phyloP scores from a whole-genome alignment of 805 yeast genomes.

The Starmera quercuum region DNA sequence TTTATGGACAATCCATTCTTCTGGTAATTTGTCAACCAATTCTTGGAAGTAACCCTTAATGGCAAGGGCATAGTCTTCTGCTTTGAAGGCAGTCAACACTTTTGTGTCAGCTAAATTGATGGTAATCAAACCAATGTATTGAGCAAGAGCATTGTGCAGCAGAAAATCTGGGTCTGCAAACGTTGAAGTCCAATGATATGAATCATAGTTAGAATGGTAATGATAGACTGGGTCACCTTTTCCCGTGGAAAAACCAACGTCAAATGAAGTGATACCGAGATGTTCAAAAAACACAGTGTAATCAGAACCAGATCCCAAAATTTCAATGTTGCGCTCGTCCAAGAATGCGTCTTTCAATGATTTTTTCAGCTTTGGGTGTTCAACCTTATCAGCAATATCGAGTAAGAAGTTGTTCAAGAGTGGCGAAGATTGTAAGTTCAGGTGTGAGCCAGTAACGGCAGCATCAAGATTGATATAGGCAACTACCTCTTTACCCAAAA shows the following conservation, averaged over 20 bases:
- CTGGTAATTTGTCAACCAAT: constrained; percentile 28
- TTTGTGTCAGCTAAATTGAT: constrained; percentile 42
- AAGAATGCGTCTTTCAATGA: constrained; percentile 21
- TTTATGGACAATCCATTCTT: constrained; percentile 25
- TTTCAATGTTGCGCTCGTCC: constrained; percentile 26
- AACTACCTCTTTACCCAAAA: constrained; percentile 42
- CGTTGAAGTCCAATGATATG: constrained; percentile 60
- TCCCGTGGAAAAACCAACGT: constrained; percentile 43
- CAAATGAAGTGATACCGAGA: constrained; percentile 53
- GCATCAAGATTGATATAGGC: constrained; percentile 69
- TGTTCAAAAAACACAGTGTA: constrained; percentile 55
- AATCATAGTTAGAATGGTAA: constrained; percentile 71
- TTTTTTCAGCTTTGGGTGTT: constrained; percentile 31
- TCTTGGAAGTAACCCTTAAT: constrained; percentile 30
- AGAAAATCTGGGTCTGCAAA: constrained; percentile 58
- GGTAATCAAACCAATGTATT: constrained; percentile 42
- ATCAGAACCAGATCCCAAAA: constrained; percentile 68
- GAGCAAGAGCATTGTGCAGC: constrained; percentile 48
- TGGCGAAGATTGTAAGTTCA: constrained; percentile 50
- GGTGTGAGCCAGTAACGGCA: constrained; percentile 48
- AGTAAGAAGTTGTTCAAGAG: constrained; percentile 40
- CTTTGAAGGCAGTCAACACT: constrained; percentile 31
- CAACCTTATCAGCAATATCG: constrained; percentile 34
- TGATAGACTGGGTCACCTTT: constrained; percentile 55
- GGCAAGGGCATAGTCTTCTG: constrained; percentile 30